Base-by-base conservation (phyloP, 352 stramenopile species). In the Phytophthora fragariaefolia region DNA sequence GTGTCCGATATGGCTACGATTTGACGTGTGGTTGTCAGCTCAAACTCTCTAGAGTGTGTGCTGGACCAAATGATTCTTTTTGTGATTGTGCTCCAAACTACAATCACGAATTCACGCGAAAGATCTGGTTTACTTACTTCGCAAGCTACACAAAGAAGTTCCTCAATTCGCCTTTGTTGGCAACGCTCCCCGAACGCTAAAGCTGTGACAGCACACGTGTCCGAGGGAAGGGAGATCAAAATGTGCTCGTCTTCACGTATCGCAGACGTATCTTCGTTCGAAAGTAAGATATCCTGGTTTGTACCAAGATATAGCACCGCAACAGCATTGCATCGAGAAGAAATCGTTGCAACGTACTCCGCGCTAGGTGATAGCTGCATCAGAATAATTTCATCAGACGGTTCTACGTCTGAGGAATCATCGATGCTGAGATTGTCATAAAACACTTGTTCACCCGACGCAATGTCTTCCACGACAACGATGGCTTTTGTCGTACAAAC, bases 401-500 rank as follows among this genome's bases (percentile, higher is more conserved):
- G 1, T n/a, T 42, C 12, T 15, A n/a, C 48, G n/a, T 13, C 4
- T 23, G n/a, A n/a, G 30, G 22, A 61, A 48, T 50, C 43, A 9
- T 10, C 18, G 6, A 15, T n/a, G 18, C 22, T 30, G 18, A 30
- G 43, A 38, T 67, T 52, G 18, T 62, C n/a, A 23, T 63, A 54
- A 51, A 82, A 66, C 0, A n/a, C 54, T 40, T 80, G 69, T 9
- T 48, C 6, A 0, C 74, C 69, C 4, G 72, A 72, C 27, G 50
- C 51, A 12, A 87, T 40, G 15, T 77, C 46, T 18, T 87, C 79
- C n/a, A 84, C 28, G 20, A 81, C 76, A 38, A 85, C 45, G 0
- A 68, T 38, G 0, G 61, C 15, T 0, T 58, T 69, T 23, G 50
- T 60, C 5, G 65, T 43, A 18, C 63, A 74, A 4, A 85, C n/a